A percentile compares a stretch with the other conserved stretches of the same genome.
Evolutionary conservation across 192 early-diverging fungal species (phyloP).

Genomic region (Powellomyces hirtus): DNA sequence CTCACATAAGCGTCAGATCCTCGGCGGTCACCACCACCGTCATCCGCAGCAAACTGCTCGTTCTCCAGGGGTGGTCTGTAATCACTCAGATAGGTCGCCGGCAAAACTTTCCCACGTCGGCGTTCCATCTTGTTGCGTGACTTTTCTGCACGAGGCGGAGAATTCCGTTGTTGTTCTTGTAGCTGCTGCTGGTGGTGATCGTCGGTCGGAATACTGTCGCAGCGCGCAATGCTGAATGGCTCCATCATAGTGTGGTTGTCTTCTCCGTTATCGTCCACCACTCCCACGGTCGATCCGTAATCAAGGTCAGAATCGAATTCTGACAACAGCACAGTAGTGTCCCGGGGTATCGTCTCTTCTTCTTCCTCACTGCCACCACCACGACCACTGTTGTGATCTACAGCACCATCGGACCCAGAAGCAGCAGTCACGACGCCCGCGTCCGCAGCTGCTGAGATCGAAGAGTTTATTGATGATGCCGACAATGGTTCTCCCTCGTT

Average conservation of each 20-base stretch:
- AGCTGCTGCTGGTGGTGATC: not conserved
- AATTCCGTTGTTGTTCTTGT: not conserved
- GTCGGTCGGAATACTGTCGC: not conserved
- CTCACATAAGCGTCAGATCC: not conserved
- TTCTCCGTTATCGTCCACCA: not conserved
- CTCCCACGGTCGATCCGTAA: not conserved
- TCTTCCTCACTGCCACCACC: not conserved
- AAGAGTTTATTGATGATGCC: no score
- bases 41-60: not conserved
- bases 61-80: not conserved
- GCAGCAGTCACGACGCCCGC: not conserved
- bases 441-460: not conserved
- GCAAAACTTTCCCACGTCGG: slow-evolving; percentile 14
- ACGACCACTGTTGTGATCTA: not conserved
- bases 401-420: not conserved
- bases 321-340: no score
- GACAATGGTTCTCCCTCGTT: not conserved
- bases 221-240: no score
- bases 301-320: not conserved
- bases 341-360: not conserved
- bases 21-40: no score
- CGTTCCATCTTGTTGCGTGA: slow-evolving; percentile 11
- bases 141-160: not conserved
- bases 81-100: not conserved
- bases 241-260: not conserved